These are phyloP conservation scores for Backusella parvicylindrica DNA, from an alignment of 192 early-diverging fungal genomes.

Conservation along the genomic window DNA sequence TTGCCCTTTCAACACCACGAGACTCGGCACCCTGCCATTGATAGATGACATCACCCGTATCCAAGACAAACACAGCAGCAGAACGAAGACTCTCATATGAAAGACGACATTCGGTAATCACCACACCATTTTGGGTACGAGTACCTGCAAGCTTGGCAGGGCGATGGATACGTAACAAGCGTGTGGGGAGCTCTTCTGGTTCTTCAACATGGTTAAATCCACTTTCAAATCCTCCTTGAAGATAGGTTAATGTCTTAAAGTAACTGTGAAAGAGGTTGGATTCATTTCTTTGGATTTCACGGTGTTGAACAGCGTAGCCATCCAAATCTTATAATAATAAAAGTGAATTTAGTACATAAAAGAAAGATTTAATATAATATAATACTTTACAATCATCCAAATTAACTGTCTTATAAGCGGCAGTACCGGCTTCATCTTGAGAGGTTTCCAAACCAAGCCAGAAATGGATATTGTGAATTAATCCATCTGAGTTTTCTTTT, in stretches of 20 bases:
- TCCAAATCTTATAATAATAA: conserved; percentile 51
- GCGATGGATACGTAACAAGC: conserved; percentile 56
- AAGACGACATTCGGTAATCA: conserved; percentile 60
- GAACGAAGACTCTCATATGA: conserved; percentile 53
- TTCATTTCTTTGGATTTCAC: conserved; percentile 74
- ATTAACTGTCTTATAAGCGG: conserved; percentile 83
- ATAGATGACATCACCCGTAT: conserved; percentile 61
- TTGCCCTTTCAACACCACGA: conserved; percentile 64
- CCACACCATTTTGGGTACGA: conserved; percentile 43
- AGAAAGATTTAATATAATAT: neutral
- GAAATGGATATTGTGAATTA: conserved; percentile 81
- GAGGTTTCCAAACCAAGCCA: conserved; percentile 77
- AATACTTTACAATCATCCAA: conserved; percentile 59
- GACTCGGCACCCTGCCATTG: conserved; percentile 66
- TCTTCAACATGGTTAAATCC: conserved; percentile 71
- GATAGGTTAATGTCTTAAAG: conserved; percentile 55
- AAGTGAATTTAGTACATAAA: neutral
- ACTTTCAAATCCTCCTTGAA: conserved; percentile 63
- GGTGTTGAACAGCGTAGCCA: conserved; percentile 66
- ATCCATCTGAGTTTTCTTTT: conserved; percentile 50
- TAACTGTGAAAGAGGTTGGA: conserved; percentile 64
- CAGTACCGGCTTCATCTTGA: conserved; percentile 80
- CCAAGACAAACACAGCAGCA: conserved; percentile 75
- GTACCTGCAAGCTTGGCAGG: conserved; percentile 30
- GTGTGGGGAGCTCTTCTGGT: conserved; percentile 30